Base-by-base conservation (phyloP, 2,329 filamentous ascomycete species). In the Exophiala bonariae region DNA sequence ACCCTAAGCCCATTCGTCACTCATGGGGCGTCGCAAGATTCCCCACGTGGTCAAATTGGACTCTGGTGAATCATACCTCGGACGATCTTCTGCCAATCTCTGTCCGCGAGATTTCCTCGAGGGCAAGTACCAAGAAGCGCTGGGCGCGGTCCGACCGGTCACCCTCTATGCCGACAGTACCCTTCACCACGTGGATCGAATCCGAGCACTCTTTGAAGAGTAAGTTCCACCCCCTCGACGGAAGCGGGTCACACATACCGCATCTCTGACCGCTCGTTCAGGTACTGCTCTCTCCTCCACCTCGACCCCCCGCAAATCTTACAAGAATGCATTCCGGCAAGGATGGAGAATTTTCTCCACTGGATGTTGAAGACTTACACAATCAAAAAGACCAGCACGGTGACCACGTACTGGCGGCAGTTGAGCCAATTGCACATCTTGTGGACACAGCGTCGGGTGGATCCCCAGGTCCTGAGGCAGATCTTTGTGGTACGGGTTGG, bases 311-410 rank as follows among this genome's bases (percentile, higher is more conserved):
- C 19, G 22, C 16, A 38, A 40, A 49, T 39, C 33, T 33, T 51
- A n/a, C 36, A 31, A 48, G 39, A 49, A 16, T 51, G 13, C 42
- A 22, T 35, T 38, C 44, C 20, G 39, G 39, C 39, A 34, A 18
- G 35, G 17, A 51, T 51, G 3, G 26, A 51, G 44, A 48, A 51
- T 39, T 51, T 51, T 30, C 49, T 51, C n/a, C 19, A 51, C n/a
- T 48, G 14, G 44, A 16, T 51, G 18, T 22, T 49, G 22, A 41
- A 3, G 33, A 47, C 13, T 16, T 51, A 19, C n/a, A 51, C 34
- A 3, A 49, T 49, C 14, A 51, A 51, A 39, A 51, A 51, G 30
- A 51, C 40, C 1, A 51, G 44, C 14, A 44, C 40, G n/a, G 18
- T 51, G 14, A 51, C 28, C 22, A 51, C 26, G 10, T 51, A 51